A percentile compares a stretch with the other conserved stretches of the same genome.
phyloP scores from a whole-genome alignment of 1,139 yeast species.

The Ogataea hybrid region DNA sequence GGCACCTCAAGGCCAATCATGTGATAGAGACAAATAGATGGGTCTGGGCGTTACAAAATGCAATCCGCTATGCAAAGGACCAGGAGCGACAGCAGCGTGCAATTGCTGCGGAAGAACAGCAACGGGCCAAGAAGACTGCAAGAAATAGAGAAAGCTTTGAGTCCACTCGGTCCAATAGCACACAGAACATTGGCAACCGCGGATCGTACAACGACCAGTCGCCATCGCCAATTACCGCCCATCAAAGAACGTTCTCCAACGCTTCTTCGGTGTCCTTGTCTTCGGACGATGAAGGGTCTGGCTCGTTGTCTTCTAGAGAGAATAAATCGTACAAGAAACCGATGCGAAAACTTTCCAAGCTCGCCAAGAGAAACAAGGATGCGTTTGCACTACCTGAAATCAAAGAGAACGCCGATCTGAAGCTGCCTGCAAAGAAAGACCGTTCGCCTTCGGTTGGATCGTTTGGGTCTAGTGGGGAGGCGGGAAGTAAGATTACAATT shows the following conservation, averaged over 20 bases:
- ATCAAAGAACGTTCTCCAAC: constrained; percentile 21
- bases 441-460: constrained; percentile 16
- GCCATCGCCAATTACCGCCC: constrained; percentile 14
- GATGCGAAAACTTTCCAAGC: constrained; percentile 23
- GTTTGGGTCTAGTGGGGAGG: constrained; percentile 13
- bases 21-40: constrained; percentile 95
- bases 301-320: constrained; percentile 10
- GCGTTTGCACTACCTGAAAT: constrained; percentile 22
- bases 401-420: constrained; percentile 20
- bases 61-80: constrained; percentile 84
- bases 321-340: constrained; percentile 22
- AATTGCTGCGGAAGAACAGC: constrained; percentile 5
- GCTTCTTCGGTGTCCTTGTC: constrained; percentile 22
- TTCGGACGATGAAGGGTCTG: constrained; percentile 20
- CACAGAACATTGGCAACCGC: constrained; percentile 16
- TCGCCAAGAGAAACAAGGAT: constrained; percentile 26
- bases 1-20: constrained; percentile 92
- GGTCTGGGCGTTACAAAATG: constrained; percentile 95
- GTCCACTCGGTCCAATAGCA: constrained; percentile 18
- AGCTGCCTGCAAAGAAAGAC: constrained; percentile 7
- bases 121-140: constrained; percentile 7
- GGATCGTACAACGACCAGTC: constrained; percentile 5
- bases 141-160: constrained; percentile 28
- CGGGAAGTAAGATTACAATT: constrained; percentile 10
- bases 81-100: constrained; percentile 41